Evolutionary conservation across 1,139 yeast genomes (phyloP).

Genomic region (Scheffersomyces segobiensis): DNA sequence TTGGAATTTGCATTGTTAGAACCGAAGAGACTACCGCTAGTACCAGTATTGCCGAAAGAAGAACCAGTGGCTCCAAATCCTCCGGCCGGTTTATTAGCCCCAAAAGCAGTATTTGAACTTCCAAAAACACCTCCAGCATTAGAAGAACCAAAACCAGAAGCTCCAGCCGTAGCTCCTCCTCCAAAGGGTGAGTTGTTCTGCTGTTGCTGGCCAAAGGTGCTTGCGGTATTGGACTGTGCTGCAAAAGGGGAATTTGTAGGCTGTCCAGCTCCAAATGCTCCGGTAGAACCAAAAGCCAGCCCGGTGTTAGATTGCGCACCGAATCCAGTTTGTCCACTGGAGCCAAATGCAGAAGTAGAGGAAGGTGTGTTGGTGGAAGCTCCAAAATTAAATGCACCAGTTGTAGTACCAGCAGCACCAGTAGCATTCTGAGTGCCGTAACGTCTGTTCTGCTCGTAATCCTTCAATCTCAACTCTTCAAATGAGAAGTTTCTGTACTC

Average conservation of each 20-base stretch:
- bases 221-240: slow-evolving; percentile 1
- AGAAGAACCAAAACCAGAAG: slow-evolving; percentile 10
- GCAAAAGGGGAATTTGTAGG: slow-evolving; percentile 27
- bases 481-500: slow-evolving; percentile 79
- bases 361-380: slow-evolving; percentile 1
- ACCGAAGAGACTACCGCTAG: slow-evolving; percentile 42
- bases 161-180: neutral
- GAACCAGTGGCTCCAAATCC: slow-evolving; percentile 6
- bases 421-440: slow-evolving; percentile 45
- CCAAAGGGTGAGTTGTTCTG: slow-evolving; percentile 2
- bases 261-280: slow-evolving; percentile 23
- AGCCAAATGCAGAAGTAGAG: slow-evolving; percentile 27
- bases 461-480: slow-evolving; percentile 88
- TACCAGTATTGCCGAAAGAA: slow-evolving; percentile 24
- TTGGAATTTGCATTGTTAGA: slow-evolving; percentile 30
- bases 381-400: slow-evolving; percentile 13
- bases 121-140: slow-evolving; percentile 6
- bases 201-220: slow-evolving; percentile 5
- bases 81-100: slow-evolving; percentile 9
- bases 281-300: slow-evolving; percentile 13
- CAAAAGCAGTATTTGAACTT: slow-evolving; percentile 11
- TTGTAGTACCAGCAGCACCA: slow-evolving; percentile 20
- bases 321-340: slow-evolving; percentile 13
- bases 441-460: slow-evolving; percentile 75
- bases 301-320: slow-evolving; percentile 11